phyloP scores from a whole-genome alignment of 805 yeast species.

The Candida fluviatilis region DNA sequence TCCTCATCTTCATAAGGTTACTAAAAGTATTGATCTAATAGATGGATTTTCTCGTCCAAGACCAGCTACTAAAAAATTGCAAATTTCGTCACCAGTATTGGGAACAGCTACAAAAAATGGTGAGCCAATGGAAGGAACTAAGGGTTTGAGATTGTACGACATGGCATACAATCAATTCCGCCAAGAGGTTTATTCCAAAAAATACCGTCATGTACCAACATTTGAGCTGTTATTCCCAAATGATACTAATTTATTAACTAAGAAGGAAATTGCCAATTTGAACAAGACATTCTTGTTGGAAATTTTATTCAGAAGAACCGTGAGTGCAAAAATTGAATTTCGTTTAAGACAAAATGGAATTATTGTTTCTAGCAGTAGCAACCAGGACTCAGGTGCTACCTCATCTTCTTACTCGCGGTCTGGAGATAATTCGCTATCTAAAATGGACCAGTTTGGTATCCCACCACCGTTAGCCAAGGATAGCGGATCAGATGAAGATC shows the following conservation, averaged over 20 bases:
- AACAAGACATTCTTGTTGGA: constrained; percentile 32
- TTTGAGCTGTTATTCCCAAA: constrained; percentile 27
- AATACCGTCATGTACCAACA: constrained; percentile 18
- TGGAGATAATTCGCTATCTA: background rate
- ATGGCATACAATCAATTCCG: constrained; percentile 27
- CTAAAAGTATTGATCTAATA: background rate
- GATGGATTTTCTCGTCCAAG: background rate
- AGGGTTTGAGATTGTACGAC: constrained; percentile 9
- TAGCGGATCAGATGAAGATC: constrained; percentile 17
- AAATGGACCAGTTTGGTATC: constrained; percentile 8
- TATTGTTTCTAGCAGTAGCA: background rate
- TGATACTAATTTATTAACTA: constrained; percentile 18
- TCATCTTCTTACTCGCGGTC: background rate
- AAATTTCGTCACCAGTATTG: constrained; percentile 14
- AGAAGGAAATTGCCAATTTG: constrained; percentile 23
- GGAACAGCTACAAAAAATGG: constrained; percentile 14
- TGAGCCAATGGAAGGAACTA: background rate
- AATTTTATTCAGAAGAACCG: constrained; percentile 34
- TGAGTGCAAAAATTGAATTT: constrained; percentile 38
- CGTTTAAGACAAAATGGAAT: constrained; percentile 21
- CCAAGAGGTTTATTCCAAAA: constrained; percentile 19
- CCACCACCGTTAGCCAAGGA: constrained; percentile 12
- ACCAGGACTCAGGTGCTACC: background rate
- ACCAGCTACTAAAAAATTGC: background rate
- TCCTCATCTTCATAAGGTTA: constrained; percentile 6